These are phyloP conservation scores for Rhodotorula babjevae DNA, from an alignment of 768 basidiomycete genomes.

Conservation along the genomic window DNA sequence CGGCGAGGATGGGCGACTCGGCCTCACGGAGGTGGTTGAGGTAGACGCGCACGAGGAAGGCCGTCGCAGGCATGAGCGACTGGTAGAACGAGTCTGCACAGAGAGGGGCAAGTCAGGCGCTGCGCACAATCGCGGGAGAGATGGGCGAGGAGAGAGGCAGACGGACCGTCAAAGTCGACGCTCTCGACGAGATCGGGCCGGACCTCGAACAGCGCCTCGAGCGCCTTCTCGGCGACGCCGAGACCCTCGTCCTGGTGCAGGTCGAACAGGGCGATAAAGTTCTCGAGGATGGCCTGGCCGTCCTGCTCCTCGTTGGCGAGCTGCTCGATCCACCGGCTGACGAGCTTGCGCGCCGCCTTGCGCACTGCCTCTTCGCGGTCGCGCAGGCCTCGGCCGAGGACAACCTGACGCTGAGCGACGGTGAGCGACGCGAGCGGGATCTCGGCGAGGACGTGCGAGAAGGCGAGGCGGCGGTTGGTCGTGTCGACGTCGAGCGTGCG, in stretches of 20 bases:
- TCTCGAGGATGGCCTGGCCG: constrained; percentile 52
- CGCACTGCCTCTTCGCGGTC: constrained; percentile 75
- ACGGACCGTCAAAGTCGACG: constrained; percentile 65
- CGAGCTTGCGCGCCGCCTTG: constrained; percentile 64
- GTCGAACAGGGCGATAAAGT: constrained; percentile 45
- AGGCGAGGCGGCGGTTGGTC: constrained; percentile 68
- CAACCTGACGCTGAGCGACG: constrained; percentile 67
- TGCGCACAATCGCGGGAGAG: neutral
- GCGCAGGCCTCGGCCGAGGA: constrained; percentile 75
- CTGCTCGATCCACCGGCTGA: constrained; percentile 64
- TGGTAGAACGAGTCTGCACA: constrained; percentile 72
- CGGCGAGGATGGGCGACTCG: constrained; percentile 62
- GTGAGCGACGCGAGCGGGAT: constrained; percentile 58
- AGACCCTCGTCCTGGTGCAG: constrained; percentile 46
- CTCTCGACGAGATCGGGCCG: constrained; percentile 63
- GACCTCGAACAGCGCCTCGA: constrained; percentile 66
- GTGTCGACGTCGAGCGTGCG: constrained; percentile 76
- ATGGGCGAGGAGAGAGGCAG: too few relatives aligned
- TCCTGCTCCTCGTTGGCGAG: neutral
- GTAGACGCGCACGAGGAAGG: constrained; percentile 76
- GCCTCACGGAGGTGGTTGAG: constrained; percentile 62
- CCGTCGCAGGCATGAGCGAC: constrained; percentile 64
- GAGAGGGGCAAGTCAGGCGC: neutral
- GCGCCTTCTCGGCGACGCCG: constrained; percentile 64
- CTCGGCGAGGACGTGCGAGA: constrained; percentile 61